Conservation (phyloP, 176 grass and related monocot species). For the Oryza officinalis region DNA sequence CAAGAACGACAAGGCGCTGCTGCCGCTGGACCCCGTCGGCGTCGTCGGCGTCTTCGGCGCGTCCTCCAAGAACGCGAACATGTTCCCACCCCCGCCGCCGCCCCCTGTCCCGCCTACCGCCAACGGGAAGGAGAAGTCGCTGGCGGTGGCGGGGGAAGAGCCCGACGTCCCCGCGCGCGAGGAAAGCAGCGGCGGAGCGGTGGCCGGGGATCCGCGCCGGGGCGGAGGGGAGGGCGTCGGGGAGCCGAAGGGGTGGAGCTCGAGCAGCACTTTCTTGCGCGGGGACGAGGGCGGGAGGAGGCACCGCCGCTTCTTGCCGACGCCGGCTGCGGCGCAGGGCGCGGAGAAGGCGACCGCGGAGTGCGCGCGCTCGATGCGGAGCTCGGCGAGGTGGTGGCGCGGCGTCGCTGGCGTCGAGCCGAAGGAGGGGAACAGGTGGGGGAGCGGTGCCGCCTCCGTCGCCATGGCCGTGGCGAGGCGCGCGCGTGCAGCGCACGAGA, state of each 20-base stretch:
- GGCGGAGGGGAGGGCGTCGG: background rate
- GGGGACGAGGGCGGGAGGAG: slow-evolving; percentile 25
- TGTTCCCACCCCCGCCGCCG: background rate
- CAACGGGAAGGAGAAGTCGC: slow-evolving; percentile 26
- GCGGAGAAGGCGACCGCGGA: slow-evolving; percentile 28
- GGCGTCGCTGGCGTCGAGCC: background rate
- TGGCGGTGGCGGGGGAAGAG: no score
- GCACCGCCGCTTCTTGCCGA: slow-evolving; percentile 29
- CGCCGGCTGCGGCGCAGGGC: slow-evolving; percentile 20
- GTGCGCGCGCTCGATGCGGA: slow-evolving; percentile 33
- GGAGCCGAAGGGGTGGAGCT: slow-evolving; percentile 21
- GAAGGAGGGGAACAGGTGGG: background rate
- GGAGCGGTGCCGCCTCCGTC: background rate
- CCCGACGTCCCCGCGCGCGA: background rate
- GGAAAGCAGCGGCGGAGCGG: background rate
- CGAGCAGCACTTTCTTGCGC: slow-evolving; percentile 43
- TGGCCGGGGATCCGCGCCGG: background rate
- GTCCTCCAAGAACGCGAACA: background rate
- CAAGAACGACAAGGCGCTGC: background rate
- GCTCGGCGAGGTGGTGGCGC: slow-evolving; percentile 34
- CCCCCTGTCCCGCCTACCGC: background rate
- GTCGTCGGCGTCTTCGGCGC: background rate
- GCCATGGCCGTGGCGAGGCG: background rate
- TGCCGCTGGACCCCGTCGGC: background rate
- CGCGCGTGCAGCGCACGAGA: background rate